Evolutionary conservation across 768 basidiomycete species (phyloP), one percentile per base, ranked within the genome.

Genomic region (Psilocybe cubensis): DNA sequence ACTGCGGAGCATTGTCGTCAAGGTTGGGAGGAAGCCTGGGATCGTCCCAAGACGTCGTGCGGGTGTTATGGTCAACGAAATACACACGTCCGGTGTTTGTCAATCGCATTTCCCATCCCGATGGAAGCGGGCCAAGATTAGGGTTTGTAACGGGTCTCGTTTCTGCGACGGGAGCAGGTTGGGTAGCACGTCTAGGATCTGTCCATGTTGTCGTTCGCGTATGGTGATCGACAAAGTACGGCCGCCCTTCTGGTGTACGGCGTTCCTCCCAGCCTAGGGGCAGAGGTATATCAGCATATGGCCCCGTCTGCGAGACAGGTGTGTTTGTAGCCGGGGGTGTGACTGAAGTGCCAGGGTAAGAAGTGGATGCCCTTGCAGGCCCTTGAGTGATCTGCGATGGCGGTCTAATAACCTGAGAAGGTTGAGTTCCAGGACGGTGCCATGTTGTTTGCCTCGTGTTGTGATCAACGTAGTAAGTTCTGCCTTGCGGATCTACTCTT

Each of bases 41-140:
- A 70, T 96, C 94, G 68, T 96, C 94, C 94, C 94, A 96, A 5
- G 91, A 85, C 14, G 94, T 96, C 17, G 93, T 93, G 52, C 89
- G 82, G 35, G 88, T 90, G 61, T 89, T 95, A 73, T 96, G 94
- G 69, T 96, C 94, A 12, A 96, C 94, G 63, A 94, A 96, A 74
- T 96, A 96, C 17, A 96, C 88, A 29, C 93, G 82, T 7, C 83
- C 83, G 0, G 90, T 93, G 1, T 88, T 87, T 1, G 94, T 95
- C 51, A 96, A 73, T 18, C 94, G 83, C 94, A 96, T 96, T 74
- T 96, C 94, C 94, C 94, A 96, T 58, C 94, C 94, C 43, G 88
- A 90, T 4, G 94, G 94, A 33, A 96, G 79, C 6, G 91, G 86
- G 0, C 94, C 94, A 17, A 94, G 83, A 61, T 88, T 78, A 60